These are phyloP conservation scores for Cronartium quercuum DNA, from an alignment of 1,284 basidiomycete genomes.

Conservation along the genomic window DNA sequence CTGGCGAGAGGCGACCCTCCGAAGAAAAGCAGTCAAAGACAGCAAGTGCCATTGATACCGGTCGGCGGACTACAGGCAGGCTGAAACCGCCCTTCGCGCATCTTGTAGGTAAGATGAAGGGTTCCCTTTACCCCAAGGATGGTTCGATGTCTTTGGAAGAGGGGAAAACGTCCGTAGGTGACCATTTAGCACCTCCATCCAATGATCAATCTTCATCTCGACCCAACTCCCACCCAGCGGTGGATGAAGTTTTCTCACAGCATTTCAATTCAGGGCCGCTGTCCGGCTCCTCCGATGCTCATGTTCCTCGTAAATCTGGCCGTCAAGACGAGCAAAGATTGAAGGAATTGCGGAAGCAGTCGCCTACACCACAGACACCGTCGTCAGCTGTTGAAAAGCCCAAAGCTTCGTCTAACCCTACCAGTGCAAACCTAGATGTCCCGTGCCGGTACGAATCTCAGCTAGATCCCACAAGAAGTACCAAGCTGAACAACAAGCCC, in stretches of 20 bases:
- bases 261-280: neutral
- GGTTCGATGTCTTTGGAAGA: neutral
- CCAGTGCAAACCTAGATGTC: too few relatives aligned
- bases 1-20: neutral
- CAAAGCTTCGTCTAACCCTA: neutral
- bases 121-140: neutral
- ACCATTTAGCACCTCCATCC: neutral
- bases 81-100: neutral
- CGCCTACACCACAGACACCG: neutral
- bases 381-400: neutral
- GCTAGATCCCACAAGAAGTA: neutral
- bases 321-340: slow-evolving; percentile 1
- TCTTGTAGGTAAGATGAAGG: neutral
- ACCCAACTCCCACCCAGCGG: neutral
- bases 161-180: neutral
- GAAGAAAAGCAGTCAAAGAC: neutral
- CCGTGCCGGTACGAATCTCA: neutral
- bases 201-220: neutral
- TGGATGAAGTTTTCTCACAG: neutral
- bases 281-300: neutral
- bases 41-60: neutral
- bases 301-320: neutral
- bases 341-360: neutral
- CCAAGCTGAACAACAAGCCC: neutral
- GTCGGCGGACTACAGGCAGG: neutral